Conservation (phyloP, 176 grass and related monocot species). For the Poa pratensis region DNA sequence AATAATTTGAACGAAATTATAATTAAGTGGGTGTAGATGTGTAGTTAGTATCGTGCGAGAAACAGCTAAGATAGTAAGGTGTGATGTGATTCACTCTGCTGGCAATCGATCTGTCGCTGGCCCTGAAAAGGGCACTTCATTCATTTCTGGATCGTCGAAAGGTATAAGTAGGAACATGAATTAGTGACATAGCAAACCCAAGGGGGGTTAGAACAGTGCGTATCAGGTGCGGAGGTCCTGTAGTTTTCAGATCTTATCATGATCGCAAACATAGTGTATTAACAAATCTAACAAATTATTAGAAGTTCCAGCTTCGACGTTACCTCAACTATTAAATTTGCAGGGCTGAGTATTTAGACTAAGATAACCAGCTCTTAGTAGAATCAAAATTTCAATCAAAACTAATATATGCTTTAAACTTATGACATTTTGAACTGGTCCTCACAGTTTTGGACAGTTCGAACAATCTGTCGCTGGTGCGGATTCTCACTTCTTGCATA, state of each 20-base stretch:
- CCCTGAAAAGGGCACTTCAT: constrained; percentile 5
- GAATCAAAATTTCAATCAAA: not conserved
- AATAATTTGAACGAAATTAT: not conserved
- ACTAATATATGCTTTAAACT: not conserved
- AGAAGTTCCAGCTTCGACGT: not conserved
- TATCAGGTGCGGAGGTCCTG: not conserved
- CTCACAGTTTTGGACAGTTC: not conserved
- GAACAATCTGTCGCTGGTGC: too few species aligned
- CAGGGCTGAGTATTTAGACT: not conserved
- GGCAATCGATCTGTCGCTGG: not conserved
- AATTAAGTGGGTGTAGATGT: not conserved
- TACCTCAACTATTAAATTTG: not conserved
- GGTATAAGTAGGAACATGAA: not conserved
- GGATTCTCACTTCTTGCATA: too few species aligned
- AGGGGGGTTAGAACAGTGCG: not conserved
- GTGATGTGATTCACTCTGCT: constrained; percentile 16
- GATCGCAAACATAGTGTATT: not conserved
- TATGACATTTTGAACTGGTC: not conserved
- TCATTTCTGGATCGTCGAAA: not conserved
- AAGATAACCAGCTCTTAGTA: not conserved
- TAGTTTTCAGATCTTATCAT: not conserved
- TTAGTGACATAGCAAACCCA: constrained; percentile 14
- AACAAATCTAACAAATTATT: not conserved
- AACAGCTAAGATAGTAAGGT: constrained; percentile 21
- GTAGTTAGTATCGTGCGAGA: not conserved